These are phyloP conservation scores for Fagus crenata DNA, from an alignment of 306 rosid species.

Conservation along the genomic window DNA sequence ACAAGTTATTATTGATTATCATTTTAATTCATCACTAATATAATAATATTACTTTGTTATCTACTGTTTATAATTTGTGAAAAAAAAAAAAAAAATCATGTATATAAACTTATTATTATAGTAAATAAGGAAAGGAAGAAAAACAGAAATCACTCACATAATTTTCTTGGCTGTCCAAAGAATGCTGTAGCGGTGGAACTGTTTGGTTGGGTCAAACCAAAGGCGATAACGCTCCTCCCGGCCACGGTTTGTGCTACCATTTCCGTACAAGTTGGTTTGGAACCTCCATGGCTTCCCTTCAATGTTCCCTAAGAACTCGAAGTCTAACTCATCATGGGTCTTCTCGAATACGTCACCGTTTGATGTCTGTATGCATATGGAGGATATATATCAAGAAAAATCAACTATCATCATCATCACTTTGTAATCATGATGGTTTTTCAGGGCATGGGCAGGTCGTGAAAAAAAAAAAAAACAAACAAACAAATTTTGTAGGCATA, in stretches of 20 bases:
- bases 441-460: constrained; percentile 4
- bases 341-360: constrained; percentile 87
- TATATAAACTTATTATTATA: background rate
- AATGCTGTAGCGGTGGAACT: constrained; percentile 79
- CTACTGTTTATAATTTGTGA: no score
- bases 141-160: constrained; percentile 51
- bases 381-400: background rate
- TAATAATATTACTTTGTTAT: no score
- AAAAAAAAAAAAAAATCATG: no score
- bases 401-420: constrained; percentile 7
- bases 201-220: constrained; percentile 87
- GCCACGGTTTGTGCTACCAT: constrained; percentile 90
- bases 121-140: no score
- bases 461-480: background rate
- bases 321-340: constrained; percentile 86
- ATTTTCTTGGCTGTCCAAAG: constrained; percentile 72
- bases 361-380: constrained; percentile 54
- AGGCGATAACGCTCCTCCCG: constrained; percentile 89
- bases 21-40: no score
- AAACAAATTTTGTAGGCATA: no score
- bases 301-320: constrained; percentile 82
- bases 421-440: background rate
- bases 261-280: constrained; percentile 90
- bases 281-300: constrained; percentile 92
- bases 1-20: no score